These are phyloP conservation scores for Boletus rubroflammeus DNA, from an alignment of 768 basidiomycete species.

Conservation along the genomic window DNA sequence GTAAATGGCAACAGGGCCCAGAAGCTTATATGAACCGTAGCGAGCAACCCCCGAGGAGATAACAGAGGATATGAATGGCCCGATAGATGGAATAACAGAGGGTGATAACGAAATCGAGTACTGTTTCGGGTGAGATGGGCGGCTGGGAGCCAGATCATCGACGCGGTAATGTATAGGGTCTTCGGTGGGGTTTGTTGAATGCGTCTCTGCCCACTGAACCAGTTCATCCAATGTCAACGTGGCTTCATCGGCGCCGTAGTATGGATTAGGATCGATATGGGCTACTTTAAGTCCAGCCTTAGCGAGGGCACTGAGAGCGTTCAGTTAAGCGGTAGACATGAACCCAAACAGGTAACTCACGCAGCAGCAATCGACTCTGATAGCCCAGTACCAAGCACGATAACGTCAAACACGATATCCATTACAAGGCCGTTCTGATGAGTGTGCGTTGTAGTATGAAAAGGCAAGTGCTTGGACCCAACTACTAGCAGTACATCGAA, in stretches of 20 bases:
- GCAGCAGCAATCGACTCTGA: constrained; percentile 85
- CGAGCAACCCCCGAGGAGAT: constrained; percentile 80
- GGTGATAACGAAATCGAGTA: constrained; percentile 89
- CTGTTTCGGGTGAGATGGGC: constrained; percentile 59
- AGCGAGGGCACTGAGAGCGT: constrained; percentile 66
- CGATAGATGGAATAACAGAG: constrained; percentile 72
- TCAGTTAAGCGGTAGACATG: constrained; percentile 1
- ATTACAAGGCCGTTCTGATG: constrained; percentile 11
- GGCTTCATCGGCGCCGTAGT: constrained; percentile 85
- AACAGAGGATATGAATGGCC: constrained; percentile 74
- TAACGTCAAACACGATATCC: constrained; percentile 55
- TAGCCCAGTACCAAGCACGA: constrained; percentile 76
- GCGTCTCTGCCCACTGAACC: constrained; percentile 56
- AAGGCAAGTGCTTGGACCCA: too few species aligned
- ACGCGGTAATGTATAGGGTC: constrained; percentile 17
- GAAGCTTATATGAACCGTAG: constrained; percentile 86
- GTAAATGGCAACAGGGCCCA: constrained; percentile 68
- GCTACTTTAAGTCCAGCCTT: constrained; percentile 86
- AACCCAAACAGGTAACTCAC: constrained; percentile 45
- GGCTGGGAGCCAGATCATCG: constrained; percentile 40
- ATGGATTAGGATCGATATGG: constrained; percentile 79
- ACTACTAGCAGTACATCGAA: too few species aligned
- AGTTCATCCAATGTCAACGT: constrained; percentile 82
- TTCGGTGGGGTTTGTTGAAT: constrained; percentile 18
- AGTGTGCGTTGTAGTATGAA: neutral